These are phyloP conservation scores for Phragmites australis DNA, from an alignment of 176 grass and related monocot genomes.

Conservation along the genomic window DNA sequence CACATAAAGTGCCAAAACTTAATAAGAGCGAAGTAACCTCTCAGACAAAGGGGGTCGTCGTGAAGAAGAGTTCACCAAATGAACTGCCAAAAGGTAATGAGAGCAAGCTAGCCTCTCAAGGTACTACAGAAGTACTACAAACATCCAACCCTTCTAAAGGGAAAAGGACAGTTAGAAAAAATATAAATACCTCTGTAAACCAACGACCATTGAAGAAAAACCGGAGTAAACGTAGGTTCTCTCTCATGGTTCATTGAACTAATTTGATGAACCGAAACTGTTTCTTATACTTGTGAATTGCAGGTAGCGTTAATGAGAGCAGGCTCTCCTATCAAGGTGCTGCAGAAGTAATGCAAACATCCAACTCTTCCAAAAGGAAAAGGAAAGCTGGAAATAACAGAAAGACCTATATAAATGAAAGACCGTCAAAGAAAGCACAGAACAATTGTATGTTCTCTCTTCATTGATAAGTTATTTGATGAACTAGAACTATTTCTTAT, in stretches of 20 bases:
- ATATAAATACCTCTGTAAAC: constrained; percentile 21
- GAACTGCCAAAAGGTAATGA: constrained; percentile 39
- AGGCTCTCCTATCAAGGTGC: constrained; percentile 16
- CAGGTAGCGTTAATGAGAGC: constrained; percentile 41
- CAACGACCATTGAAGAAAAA: constrained; percentile 50
- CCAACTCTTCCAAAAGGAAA: constrained; percentile 47
- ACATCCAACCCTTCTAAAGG: constrained; percentile 35
- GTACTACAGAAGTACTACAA: constrained; percentile 29
- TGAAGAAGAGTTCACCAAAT: constrained; percentile 30
- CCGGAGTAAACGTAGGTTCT: constrained; percentile 40
- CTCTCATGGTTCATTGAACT: constrained; percentile 2
- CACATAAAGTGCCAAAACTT: constrained; percentile 37
- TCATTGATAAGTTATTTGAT: constrained; percentile 13
- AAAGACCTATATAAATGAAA: constrained; percentile 33
- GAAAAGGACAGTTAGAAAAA: constrained; percentile 44
- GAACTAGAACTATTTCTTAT: constrained; percentile 26
- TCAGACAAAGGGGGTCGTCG: constrained; percentile 17
- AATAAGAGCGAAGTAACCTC: constrained; percentile 26
- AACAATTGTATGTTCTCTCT: constrained; percentile 40
- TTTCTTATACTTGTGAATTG: constrained; percentile 37
- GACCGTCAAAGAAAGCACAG: constrained; percentile 50
- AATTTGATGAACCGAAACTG: constrained; percentile 1
- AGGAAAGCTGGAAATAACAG: constrained; percentile 30
- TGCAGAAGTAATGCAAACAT: constrained; percentile 23
- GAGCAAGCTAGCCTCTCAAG: constrained; percentile 27